Evolutionary conservation across 192 early-diverging fungal species (phyloP), one percentile per base, ranked within the genome.

Genomic region (Umbelopsis vinacea): DNA sequence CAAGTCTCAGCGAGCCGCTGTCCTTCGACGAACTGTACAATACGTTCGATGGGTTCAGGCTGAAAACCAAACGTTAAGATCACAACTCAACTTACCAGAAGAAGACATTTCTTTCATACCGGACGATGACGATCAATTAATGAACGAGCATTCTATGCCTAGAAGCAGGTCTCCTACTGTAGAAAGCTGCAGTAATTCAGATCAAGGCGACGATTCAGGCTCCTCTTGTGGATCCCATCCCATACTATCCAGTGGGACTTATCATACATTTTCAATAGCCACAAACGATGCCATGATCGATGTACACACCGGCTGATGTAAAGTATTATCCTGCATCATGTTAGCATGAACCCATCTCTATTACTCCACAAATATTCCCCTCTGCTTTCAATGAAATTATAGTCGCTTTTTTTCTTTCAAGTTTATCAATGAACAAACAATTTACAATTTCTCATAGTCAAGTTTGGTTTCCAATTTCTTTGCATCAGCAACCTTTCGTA

Each of bases 381-480:
- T n/a, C n/a, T 50, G 0, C n/a, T 46, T 46, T 50, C 48, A 50
- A 50, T 50, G 19, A 50, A n/a, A n/a, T 3, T 50, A 50, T 50
- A 50, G 17, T 43, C 40, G 6, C 40, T 11, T 43, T 43, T 43
- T 43, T 43, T 40, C 8, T 40, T 40, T 43, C 48, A 50, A 37
- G 23, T 63, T 63, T 63, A 63, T 63, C 26, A 35, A 29, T 26
- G 57, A 19, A 35, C 33, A 63, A 63, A 63, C 57, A 63, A 52
- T 72, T 79, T 91, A 95, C 26, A 95, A 82, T 81, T 93, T 93
- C 71, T 94, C 91, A 79, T 94, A 94, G 72, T 95, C 94, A 29
- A 95, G 79, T 84, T 95, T 95, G 68, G 91, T 90, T 76, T 94
- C 93, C 46, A 96, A 83, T 76, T 98, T 98, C 91, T 99, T 99